These are phyloP conservation scores for Erucastrum elatum DNA, from an alignment of 345 rosid species.

Conservation along the genomic window DNA sequence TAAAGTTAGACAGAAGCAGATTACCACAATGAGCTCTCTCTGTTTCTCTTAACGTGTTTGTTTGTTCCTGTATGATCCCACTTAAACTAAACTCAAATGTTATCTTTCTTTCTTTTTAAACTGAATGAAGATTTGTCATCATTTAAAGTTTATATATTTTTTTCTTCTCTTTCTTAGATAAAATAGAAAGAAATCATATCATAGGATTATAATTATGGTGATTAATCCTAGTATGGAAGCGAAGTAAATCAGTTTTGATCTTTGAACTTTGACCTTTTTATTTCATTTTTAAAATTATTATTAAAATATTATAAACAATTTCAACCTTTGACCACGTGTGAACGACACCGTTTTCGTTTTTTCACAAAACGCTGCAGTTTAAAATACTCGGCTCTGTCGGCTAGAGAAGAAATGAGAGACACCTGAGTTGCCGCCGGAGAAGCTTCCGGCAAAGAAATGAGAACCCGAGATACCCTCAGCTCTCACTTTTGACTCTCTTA, in stretches of 20 bases:
- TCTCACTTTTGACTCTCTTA: background rate
- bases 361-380: background rate
- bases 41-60: background rate
- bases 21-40: background rate
- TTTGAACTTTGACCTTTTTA: background rate
- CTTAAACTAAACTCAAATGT: background rate
- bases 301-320: too few species aligned
- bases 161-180: background rate
- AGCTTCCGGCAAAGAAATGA: conserved; percentile 72
- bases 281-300: too few species aligned
- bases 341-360: background rate
- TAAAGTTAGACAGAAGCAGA: background rate
- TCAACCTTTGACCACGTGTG: background rate
- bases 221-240: background rate
- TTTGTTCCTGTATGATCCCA: background rate
- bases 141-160: background rate
- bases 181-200: background rate
- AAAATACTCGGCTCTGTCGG: too few species aligned
- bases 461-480: conserved; percentile 6
- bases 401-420: conserved; percentile 71
- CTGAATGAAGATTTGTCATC: background rate
- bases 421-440: conserved; percentile 63
- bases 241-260: conserved; percentile 4
- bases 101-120: background rate
- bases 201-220: background rate